Evolutionary conservation across 2,329 filamentous ascomycete genomes (phyloP), one percentile per base, ranked within the genome.

Genomic region (Graphilbum ipis-grandicollis): DNA sequence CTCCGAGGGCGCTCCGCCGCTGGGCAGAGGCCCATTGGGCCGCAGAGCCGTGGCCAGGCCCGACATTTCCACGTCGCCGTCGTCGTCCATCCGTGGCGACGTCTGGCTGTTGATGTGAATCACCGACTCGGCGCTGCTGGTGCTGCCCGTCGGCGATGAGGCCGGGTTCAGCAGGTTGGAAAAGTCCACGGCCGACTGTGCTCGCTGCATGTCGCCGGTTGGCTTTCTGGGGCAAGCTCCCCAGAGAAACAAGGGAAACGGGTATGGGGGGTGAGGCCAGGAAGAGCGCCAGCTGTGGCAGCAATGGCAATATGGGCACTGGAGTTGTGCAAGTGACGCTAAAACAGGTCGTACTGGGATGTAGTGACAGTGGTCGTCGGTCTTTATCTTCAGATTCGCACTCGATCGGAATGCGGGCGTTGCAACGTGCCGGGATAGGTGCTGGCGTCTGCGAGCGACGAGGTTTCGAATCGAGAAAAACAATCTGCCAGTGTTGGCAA

Each of bases 101-200:
- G 9, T 7, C 26, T 13, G 26, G 51, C 42, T 48, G 45, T 34
- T 48, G 46, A n/a, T n/a, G 39, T 39, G 41, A 39, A 44, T 31
- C 36, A 33, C 53, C 43, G 43, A 52, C 38, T 41, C 53, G 44
- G 43, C 50, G 34, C 39, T 45, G 43, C 43, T 47, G 46, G 31
- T 37, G 32, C 37, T 42, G 37, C 39, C 25, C 14, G 39, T 33
- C 29, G 42, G 41, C 33, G 43, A 37, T 29, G 46, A 41, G 31
- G 46, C 64, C 34, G 75, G 75, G 52, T 81, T 82, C 52, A 83
- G 70, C 54, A 82, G 71, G 66, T 72, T 79, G 55, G 71, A 72
- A 58, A 82, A 79, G 68, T 79, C 75, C 60, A 79, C 73, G 56
- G 75, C 73, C 48, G 77, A 79, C 51, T 70, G 66, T 66, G 73